A percentile compares a stretch with the other conserved stretches of the same genome.
These are phyloP conservation scores for Cladosporium velox DNA, from an alignment of 2,329 filamentous ascomycete genomes.

Conservation along the genomic window DNA sequence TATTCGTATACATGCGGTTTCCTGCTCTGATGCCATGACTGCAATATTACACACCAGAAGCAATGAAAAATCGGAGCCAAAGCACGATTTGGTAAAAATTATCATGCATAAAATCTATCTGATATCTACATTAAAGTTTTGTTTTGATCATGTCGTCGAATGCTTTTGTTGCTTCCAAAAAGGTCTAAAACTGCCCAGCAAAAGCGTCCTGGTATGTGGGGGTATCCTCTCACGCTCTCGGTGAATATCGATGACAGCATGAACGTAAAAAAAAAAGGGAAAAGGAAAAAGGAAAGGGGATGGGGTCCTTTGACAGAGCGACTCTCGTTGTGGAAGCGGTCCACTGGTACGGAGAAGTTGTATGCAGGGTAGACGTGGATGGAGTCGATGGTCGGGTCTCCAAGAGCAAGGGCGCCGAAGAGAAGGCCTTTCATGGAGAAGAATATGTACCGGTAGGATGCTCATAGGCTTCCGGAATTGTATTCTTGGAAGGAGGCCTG, in stretches of 20 bases:
- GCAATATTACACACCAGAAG: no score
- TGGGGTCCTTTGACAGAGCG: constrained; percentile 46
- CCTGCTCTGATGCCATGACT: no score
- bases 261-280: background rate
- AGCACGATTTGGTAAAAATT: background rate
- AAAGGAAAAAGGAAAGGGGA: background rate
- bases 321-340: constrained; percentile 81
- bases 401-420: constrained; percentile 5
- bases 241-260: background rate
- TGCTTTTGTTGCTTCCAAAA: background rate
- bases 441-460: constrained; percentile 1
- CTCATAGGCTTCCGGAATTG: background rate
- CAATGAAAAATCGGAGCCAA: no score
- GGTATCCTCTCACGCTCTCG: background rate
- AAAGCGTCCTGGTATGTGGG: background rate
- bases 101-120: background rate
- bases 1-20: no score
- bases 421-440: background rate
- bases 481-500: background rate
- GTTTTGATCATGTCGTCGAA: background rate
- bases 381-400: constrained; percentile 27
- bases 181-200: background rate
- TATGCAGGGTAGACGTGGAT: constrained; percentile 46
- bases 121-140: background rate
- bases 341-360: constrained; percentile 62